Base-by-base conservation (phyloP, 2,329 filamentous ascomycete genomes). In the Fusarium coffeatum region DNA sequence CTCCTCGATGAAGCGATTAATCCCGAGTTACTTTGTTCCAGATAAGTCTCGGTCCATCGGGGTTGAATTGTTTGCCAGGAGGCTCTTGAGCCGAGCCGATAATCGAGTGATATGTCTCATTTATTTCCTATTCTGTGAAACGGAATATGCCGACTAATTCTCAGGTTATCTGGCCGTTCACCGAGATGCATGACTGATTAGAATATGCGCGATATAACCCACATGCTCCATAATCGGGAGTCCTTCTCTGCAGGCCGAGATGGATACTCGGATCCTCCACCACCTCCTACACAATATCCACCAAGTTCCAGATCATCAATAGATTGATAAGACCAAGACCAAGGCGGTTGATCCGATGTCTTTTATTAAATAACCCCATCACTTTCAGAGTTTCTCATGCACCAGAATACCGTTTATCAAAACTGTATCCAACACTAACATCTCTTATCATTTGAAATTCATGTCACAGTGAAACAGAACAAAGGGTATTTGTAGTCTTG, bases 131-230 rank as follows among this genome's bases (percentile, higher is more conserved):
- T 30, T 25, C 8, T 15, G 37, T 27, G 40, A 62, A 18, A 20
- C 46, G 41, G 57, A 62, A 25, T 54, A 55, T 63, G 18, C 57
- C 47, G 40, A 34, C 42, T 28, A 16, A 32, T 12, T 40, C 6
- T 32, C 42, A 43, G 16, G 13, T 6, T n/a, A 12, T 37, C 12
- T 37, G 18, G 18, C 34, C 34, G 18, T n/a, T 37, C 34, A n/a
- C 34, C 18, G 34, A 37, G 18, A 37, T 37, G 34, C 18, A 37
- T n/a, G 34, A n/a, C 18, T n/a, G 34, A 37, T 37, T n/a, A 11
- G 16, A 49, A n/a, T n/a, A 32, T 60, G 62, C 60, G 61, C 54
- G 61, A 65, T 66, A 65, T 65, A 59, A 30, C n/a, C 27, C 45
- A 25, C 30, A 34, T 34, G 50, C 40, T 59, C 41, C 53, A 65